Conservation (phyloP, 2,329 filamentous ascomycete genomes). For the Arthrinium phaeospermum region DNA sequence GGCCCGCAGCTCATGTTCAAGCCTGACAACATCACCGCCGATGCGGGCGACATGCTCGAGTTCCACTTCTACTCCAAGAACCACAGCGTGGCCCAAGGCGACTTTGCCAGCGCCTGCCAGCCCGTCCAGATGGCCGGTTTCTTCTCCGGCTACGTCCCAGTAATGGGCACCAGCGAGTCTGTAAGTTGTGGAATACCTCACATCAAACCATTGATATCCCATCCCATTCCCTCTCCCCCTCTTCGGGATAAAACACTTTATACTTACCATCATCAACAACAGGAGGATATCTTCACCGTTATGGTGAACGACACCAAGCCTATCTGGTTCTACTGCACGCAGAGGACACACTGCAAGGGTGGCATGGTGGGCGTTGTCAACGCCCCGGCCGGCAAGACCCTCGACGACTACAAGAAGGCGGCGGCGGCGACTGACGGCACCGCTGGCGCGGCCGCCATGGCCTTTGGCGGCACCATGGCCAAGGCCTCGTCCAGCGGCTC, state of each 20-base stretch:
- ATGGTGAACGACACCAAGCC: conserved; percentile 51
- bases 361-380: conserved; percentile 48
- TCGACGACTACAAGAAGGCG: conserved; percentile 40
- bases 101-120: conserved; percentile 45
- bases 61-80: conserved; percentile 35
- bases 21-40: conserved; percentile 16
- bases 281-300: conserved; percentile 48
- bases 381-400: conserved; percentile 40
- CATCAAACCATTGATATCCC: too few relatives aligned
- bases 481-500: not conserved
- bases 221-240: not conserved
- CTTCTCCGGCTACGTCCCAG: conserved; percentile 45
- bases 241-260: not conserved
- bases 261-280: not conserved
- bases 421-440: not conserved
- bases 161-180: not conserved
- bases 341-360: conserved; percentile 51
- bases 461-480: conserved; percentile 10
- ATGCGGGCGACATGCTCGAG: conserved; percentile 21
- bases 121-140: conserved; percentile 41
- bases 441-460: not conserved
- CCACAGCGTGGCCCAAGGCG: conserved; percentile 48
- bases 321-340: conserved; percentile 56
- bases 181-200: conserved; percentile 8
- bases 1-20: conserved; percentile 19